A percentile compares a stretch with the other conserved stretches of the same genome.
phyloP scores from a whole-genome alignment of 2,329 filamentous ascomycete genomes.

The Tolypocladium pustulatum region DNA sequence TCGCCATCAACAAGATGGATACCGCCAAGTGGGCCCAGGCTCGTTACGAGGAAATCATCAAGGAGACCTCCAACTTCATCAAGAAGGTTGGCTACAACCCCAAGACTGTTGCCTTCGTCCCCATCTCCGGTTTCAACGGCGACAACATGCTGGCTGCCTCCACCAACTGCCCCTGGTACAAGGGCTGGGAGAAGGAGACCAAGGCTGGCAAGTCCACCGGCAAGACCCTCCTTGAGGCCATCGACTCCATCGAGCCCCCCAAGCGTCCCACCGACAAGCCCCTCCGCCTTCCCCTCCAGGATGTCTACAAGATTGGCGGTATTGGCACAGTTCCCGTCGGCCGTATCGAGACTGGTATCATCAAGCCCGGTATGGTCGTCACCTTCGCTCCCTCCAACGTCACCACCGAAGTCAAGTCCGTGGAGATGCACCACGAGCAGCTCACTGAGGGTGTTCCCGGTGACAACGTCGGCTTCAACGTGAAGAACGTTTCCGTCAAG shows the following conservation, averaged over 20 bases:
- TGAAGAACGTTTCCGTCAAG: slow-evolving; percentile 99
- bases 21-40: slow-evolving; percentile 96
- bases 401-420: slow-evolving; percentile 99
- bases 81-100: slow-evolving; percentile 99
- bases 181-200: slow-evolving; percentile 97
- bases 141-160: slow-evolving; percentile 97
- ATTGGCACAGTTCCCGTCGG: slow-evolving; percentile 99
- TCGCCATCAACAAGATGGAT: slow-evolving; percentile 99
- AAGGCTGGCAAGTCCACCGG: slow-evolving; percentile 79
- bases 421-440: slow-evolving; percentile 99
- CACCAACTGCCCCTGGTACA: slow-evolving; percentile 99
- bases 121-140: slow-evolving; percentile 99
- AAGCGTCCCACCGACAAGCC: slow-evolving; percentile 96
- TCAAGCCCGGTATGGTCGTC: slow-evolving; percentile 88
- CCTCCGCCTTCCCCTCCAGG: slow-evolving; percentile 99
- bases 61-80: slow-evolving; percentile 99
- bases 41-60: slow-evolving; percentile 98
- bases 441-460: slow-evolving; percentile 87
- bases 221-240: slow-evolving; percentile 99
- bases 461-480: slow-evolving; percentile 99
- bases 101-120: slow-evolving; percentile 96
- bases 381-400: slow-evolving; percentile 98
- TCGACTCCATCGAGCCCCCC: slow-evolving; percentile 89
- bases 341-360: slow-evolving; percentile 99
- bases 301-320: slow-evolving; percentile 99